These are phyloP conservation scores for Aspergillus sp. DNA, from an alignment of 2,329 filamentous ascomycete species.

Conservation along the genomic window DNA sequence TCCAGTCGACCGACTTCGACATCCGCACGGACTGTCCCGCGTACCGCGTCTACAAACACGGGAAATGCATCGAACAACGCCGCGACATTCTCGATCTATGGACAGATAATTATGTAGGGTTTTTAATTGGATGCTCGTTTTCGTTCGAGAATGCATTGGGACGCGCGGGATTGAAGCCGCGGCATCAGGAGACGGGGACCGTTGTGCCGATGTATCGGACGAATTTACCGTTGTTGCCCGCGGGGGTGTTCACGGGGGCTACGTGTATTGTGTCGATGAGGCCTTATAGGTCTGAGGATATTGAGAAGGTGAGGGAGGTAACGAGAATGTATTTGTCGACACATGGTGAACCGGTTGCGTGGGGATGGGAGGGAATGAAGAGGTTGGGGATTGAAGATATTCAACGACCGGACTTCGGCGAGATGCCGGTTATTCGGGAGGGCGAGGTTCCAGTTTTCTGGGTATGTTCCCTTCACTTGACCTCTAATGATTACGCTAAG, in stretches of 20 bases:
- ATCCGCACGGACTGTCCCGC: constrained; percentile 52
- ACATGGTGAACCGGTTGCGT: constrained; percentile 59
- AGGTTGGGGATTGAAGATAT: constrained; percentile 51
- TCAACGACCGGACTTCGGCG: constrained; percentile 51
- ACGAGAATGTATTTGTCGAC: constrained; percentile 51
- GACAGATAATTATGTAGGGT: constrained; percentile 54
- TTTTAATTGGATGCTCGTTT: constrained; percentile 59
- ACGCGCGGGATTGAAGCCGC: constrained; percentile 45
- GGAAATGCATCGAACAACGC: constrained; percentile 33
- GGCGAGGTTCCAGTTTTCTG: constrained; percentile 33
- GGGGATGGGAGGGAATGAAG: constrained; percentile 54
- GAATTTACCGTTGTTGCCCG: constrained; percentile 48
- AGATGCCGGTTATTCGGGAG: constrained; percentile 34
- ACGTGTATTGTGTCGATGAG: constrained; percentile 60
- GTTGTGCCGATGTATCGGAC: constrained; percentile 60
- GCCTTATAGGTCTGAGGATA: constrained; percentile 45
- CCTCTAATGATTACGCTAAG: constrained; percentile 36
- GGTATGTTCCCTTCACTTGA: constrained; percentile 11
- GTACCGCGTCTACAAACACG: constrained; percentile 54
- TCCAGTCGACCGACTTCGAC: constrained; percentile 40
- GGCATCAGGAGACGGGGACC: constrained; percentile 43
- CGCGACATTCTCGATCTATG: constrained; percentile 46
- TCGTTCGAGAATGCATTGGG: constrained; percentile 55
- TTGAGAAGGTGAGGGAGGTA: constrained; percentile 49
- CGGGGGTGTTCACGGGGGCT: constrained; percentile 51